Evolutionary conservation across 2,329 filamentous ascomycete genomes (phyloP).

Genomic region (Endoconidiophora polonica): DNA sequence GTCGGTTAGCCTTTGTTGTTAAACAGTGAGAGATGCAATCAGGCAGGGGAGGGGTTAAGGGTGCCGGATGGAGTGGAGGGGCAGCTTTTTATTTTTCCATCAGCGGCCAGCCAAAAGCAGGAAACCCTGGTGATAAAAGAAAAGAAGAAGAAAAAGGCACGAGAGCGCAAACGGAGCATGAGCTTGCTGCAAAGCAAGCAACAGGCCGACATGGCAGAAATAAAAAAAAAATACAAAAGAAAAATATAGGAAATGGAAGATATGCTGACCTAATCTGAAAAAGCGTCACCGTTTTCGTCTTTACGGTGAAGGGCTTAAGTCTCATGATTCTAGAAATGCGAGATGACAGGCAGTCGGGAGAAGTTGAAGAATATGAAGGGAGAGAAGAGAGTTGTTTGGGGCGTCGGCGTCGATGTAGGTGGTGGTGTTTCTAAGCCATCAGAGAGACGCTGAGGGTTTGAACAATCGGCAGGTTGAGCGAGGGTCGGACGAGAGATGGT

Average conservation of each 20-base stretch:
- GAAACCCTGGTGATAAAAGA: neutral
- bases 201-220: slow-evolving; percentile 2
- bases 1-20: neutral
- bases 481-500: neutral
- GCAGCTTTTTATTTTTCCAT: neutral
- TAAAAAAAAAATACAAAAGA: neutral
- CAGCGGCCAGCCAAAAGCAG: neutral
- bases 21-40: neutral
- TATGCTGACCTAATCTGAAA: slow-evolving; percentile 12
- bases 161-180: neutral
- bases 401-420: neutral
- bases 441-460: neutral
- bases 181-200: neutral
- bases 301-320: slow-evolving; percentile 13
- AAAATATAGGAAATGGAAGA: neutral
- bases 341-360: neutral
- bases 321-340: slow-evolving; percentile 6
- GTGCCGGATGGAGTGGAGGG: neutral
- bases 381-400: neutral
- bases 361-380: neutral
- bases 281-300: slow-evolving; percentile 12
- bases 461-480: neutral
- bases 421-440: neutral
- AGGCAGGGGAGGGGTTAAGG: neutral
- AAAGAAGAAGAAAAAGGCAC: neutral